Evolutionary conservation across 1,139 yeast species (phyloP), one percentile per base, ranked within the genome.

Genomic region (Wickerhamiella infanticola): DNA sequence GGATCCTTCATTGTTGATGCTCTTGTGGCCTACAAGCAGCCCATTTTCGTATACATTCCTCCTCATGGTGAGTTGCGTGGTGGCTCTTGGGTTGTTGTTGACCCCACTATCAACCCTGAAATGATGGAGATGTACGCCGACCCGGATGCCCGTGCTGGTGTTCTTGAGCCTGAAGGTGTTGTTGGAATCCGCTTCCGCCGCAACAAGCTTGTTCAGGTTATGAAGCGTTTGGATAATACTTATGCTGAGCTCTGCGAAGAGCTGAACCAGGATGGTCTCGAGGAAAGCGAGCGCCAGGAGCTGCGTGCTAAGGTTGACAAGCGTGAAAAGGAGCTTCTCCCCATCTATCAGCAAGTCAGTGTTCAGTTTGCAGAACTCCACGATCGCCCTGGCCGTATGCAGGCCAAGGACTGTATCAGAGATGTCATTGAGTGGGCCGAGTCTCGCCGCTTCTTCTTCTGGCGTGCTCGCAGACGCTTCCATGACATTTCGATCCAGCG

Each of bases 91-190:
- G 98, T 93, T 49, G 98, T 90, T 55, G 95, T 90, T 63, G 98
- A 90, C 67, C 97, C 98, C 55, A 84, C 96, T 48, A 90, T 93
- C 69, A 90, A 93, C 65, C 67, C 81, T 45, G 97, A 88, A 53
- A 84, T 84, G 84, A 93, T 90, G 96, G 98, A 90, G 70, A 90
- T 90, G 97, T 90, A 88, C 60, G 97, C 97, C 24, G 98, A 93
- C 66, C 80, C 77, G 43, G 93, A 90, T 49, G 75, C 97, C n/a
- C 78, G 98, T 65, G 98, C 90, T 40, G 97, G 98, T 77, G 95
- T 93, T 51, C 72, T 93, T 63, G 98, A 90, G 69, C 97, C 98
- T 46, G 96, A 88, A 64, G 98, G 98, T 65, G 84, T 90, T 88
- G 98, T 90, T 60, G 95, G 97, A 62, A 85, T 90, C 68, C 90